Evolutionary conservation across 139 green algal genomes (phyloP), one percentile per base, ranked within the genome.

Genomic region (Tetradesmus obliquus): DNA sequence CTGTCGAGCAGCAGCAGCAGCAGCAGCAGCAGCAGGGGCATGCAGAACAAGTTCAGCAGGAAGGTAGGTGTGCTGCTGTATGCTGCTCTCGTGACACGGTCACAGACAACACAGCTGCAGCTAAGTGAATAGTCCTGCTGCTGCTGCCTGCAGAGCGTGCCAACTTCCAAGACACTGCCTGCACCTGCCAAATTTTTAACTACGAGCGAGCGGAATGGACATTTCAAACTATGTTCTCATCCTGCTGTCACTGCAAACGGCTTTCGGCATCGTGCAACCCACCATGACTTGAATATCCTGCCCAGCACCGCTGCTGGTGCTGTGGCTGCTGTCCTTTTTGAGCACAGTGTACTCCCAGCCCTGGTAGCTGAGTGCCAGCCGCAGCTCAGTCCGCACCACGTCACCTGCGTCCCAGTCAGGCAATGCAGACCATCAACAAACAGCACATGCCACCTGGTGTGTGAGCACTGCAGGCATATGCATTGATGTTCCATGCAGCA

Each of bases 301-400:
- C 3, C 55, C 60, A 4, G 4, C 81, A 55, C 80, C 24, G 53
- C 80, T 86, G 53, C 53, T 79, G 84, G 32, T 74, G 55, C 54
- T 79, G 24, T 57, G 22, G 32, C 24, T 62, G 55, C 15, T 57
- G 55, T 91, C 76, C 76, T 60, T 72, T 20, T 87, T 91, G 45
- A 91, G 79, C 8, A 91, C n/a, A 22, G 88, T 91, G 57, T 91
- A 91, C 57, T 91, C 88, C 88, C 88, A 91, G 17, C 88, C 88
- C 17, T 51, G 22, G n/a, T 87, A 86, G 22, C 32, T 55, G 24
- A 91, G n/a, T 4, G 57, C 76, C 57, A 91, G 58, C 20, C 88
- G 55, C 24, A 91, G 76, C 55, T 91, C 88, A 58, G 88, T 91
- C 12, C 88, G 88, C 13, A 91, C 76, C 12, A 91, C 62, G 3